Percentiles rank a stretch among this genome's conserved stretches.
These are phyloP conservation scores for Staphylotrichum longicolle DNA, from an alignment of 495 filamentous ascomycete genomes.

Conservation along the genomic window DNA sequence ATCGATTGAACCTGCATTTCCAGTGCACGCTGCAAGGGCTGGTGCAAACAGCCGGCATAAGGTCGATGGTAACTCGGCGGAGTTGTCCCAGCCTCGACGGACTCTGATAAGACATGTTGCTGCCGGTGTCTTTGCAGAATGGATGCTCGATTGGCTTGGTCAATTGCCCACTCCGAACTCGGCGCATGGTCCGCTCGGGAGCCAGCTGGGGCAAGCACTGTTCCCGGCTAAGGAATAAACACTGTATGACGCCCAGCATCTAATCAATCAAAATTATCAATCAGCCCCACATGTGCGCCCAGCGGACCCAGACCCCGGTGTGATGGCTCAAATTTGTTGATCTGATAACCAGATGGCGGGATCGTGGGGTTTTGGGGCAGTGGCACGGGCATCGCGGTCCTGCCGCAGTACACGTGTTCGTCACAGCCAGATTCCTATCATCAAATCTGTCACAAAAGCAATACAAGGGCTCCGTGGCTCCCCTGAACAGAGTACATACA, in stretches of 20 bases:
- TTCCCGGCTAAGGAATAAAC: slow-evolving; percentile 9
- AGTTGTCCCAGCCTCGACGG: slow-evolving; percentile 5
- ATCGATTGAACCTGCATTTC: too few relatives aligned
- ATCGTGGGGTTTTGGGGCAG: neutral
- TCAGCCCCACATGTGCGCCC: slow-evolving; percentile 27
- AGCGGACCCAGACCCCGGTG: neutral
- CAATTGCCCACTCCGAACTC: slow-evolving; percentile 18
- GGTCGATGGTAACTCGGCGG: slow-evolving; percentile 1
- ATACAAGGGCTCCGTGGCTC: too few relatives aligned
- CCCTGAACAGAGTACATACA: too few relatives aligned
- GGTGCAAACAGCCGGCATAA: neutral
- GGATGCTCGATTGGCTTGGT: neutral
- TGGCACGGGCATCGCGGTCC: neutral
- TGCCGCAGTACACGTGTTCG: neutral
- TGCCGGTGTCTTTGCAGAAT: neutral
- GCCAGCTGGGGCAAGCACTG: slow-evolving; percentile 3
- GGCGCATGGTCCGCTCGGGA: neutral
- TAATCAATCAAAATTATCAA: slow-evolving; percentile 38
- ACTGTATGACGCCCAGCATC: slow-evolving; percentile 21
- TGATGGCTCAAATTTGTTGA: neutral
- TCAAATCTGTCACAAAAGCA: too few relatives aligned
- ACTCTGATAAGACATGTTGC: neutral
- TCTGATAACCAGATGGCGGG: slow-evolving; percentile 16
- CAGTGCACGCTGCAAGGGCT: neutral
- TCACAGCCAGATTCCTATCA: neutral